Conservation (phyloP, 2,329 filamentous ascomycete species). For the Cordyceps sp. region DNA sequence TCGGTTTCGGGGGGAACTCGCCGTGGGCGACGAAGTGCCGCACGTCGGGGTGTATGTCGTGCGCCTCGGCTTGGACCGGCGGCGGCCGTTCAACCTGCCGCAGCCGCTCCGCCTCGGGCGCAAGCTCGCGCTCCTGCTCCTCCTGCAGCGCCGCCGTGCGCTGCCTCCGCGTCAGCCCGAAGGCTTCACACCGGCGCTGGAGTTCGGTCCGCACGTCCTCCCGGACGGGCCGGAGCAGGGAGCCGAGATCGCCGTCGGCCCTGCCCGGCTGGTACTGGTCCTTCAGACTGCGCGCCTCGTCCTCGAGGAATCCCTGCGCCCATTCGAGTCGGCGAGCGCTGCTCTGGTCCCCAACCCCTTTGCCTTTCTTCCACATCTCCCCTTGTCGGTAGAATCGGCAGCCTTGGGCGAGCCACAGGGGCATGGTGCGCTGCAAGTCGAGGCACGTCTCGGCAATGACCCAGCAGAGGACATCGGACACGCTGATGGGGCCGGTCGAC, state of each 20-base stretch:
- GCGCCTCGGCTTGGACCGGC: conserved; percentile 14
- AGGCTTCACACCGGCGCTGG: neutral
- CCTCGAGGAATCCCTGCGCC: conserved; percentile 32
- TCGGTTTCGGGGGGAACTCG: neutral
- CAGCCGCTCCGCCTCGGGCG: conserved; percentile 46
- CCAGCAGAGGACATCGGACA: conserved; percentile 42
- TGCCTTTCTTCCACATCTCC: conserved; percentile 22
- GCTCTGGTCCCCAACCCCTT: conserved; percentile 31
- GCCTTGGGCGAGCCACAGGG: conserved; percentile 46
- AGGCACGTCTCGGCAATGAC: conserved; percentile 38
- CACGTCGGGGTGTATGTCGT: conserved; percentile 27
- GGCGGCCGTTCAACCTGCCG: conserved; percentile 32
- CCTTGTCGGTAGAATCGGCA: conserved; percentile 26
- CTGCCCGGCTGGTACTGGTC: conserved; percentile 28
- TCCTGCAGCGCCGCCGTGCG: conserved; percentile 11
- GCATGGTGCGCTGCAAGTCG: conserved; percentile 30
- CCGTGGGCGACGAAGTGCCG: neutral
- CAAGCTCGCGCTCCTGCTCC: conserved; percentile 53
- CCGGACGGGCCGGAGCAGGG: neutral
- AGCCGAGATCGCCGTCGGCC: neutral
- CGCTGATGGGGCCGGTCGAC: conserved; percentile 17
- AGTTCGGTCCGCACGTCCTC: neutral
- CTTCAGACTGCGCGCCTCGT: conserved; percentile 34
- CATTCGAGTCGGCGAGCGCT: conserved; percentile 5
- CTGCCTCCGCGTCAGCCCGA: conserved; percentile 3